These are phyloP conservation scores for Pichia rugopelliculosa DNA, from an alignment of 805 yeast genomes.

Conservation along the genomic window DNA sequence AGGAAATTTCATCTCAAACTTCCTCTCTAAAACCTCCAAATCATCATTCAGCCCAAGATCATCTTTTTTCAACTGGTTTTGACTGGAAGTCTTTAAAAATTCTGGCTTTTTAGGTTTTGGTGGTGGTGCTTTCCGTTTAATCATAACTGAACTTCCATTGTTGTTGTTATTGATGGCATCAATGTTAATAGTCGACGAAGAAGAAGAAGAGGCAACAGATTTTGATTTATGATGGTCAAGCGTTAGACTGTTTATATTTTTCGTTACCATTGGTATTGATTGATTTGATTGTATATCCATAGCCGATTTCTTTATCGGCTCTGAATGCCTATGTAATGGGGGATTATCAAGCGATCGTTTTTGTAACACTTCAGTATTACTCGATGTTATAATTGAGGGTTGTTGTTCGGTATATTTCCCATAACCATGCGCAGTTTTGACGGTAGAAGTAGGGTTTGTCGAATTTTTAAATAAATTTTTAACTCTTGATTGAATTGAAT, in stretches of 20 bases:
- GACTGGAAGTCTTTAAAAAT: slow-evolving; percentile 27
- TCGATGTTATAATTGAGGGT: neutral
- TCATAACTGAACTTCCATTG: neutral
- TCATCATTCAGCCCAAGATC: slow-evolving; percentile 27
- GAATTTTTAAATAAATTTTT: slow-evolving; percentile 38
- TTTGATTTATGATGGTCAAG: neutral
- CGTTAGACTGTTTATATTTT: neutral
- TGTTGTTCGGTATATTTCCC: slow-evolving; percentile 61
- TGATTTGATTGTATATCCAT: neutral
- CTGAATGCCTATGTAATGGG: neutral
- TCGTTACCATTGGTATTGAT: neutral
- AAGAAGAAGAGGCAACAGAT: neutral
- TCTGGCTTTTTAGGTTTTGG: slow-evolving; percentile 62
- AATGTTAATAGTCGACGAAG: neutral
- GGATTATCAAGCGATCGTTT: neutral
- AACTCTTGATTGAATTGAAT: slow-evolving; percentile 49
- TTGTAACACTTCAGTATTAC: neutral
- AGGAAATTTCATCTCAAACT: slow-evolving; percentile 53
- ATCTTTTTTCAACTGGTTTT: neutral
- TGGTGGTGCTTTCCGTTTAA: slow-evolving; percentile 27
- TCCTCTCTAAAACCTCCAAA: slow-evolving; percentile 51
- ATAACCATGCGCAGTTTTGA: slow-evolving; percentile 71
- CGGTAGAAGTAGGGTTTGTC: slow-evolving; percentile 34
- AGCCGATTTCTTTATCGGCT: neutral
- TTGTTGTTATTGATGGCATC: neutral